These are phyloP conservation scores for Penicillium verrucosum DNA, from an alignment of 2,329 filamentous ascomycete species.

Conservation along the genomic window DNA sequence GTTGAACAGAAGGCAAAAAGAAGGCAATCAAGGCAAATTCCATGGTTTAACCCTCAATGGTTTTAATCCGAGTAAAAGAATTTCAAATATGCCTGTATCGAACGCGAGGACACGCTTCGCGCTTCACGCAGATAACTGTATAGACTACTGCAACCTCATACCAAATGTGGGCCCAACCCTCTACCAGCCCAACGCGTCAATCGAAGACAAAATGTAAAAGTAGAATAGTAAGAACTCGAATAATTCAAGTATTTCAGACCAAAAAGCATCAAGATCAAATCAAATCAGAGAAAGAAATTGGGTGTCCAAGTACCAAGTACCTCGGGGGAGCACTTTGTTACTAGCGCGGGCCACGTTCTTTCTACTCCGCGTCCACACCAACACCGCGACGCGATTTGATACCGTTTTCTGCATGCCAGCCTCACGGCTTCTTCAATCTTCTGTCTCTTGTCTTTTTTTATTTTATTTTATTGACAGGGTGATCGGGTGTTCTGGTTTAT, in stretches of 20 bases:
- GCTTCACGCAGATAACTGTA: background rate
- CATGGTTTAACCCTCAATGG: background rate
- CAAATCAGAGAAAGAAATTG: background rate
- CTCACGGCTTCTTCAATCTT: conserved; percentile 11
- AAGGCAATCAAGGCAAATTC: background rate
- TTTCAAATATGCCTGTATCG: background rate
- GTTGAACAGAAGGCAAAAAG: background rate
- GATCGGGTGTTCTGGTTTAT: conserved; percentile 7
- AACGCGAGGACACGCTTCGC: conserved; percentile 2
- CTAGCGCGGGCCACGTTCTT: conserved; percentile 29
- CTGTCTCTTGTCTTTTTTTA: conserved; percentile 2
- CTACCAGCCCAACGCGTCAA: background rate
- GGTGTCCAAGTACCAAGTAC: conserved; percentile 10
- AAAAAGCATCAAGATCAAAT: background rate
- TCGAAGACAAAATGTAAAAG: background rate
- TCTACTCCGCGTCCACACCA: conserved; percentile 34
- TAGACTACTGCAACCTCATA: conserved; percentile 2
- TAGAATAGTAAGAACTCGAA: background rate
- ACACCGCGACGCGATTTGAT: conserved; percentile 35
- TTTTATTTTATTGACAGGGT: background rate
- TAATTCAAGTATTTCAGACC: background rate
- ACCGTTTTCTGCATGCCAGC: conserved; percentile 25
- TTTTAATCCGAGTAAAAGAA: background rate
- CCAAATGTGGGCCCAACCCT: background rate
- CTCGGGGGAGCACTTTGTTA: conserved; percentile 15